Conservation (phyloP, 306 rosid species). For the Quercus engelmannii region DNA sequence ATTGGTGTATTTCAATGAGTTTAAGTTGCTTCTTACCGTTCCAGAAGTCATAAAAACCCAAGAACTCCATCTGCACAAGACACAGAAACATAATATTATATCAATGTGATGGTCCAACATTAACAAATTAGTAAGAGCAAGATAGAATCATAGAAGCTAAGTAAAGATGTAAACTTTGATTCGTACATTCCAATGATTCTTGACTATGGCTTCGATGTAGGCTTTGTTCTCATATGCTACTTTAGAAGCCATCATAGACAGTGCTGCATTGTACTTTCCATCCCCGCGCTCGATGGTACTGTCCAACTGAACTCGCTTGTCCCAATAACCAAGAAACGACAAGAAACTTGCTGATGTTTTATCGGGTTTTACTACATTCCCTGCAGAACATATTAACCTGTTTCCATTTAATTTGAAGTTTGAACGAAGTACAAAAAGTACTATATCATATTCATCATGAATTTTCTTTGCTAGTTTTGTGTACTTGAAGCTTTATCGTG, state of each 20-base stretch:
- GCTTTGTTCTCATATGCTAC: slow-evolving; percentile 56
- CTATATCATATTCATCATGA: too few relatives aligned
- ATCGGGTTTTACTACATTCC: slow-evolving; percentile 38
- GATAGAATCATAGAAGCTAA: neutral
- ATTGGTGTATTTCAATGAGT: neutral
- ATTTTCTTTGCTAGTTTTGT: too few relatives aligned
- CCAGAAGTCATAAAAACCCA: slow-evolving; percentile 66
- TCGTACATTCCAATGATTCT: slow-evolving; percentile 52
- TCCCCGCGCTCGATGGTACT: slow-evolving; percentile 38
- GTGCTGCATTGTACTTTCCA: slow-evolving; percentile 29
- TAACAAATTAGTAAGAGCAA: neutral
- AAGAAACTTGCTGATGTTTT: slow-evolving; percentile 31
- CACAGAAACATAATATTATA: neutral
- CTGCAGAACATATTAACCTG: slow-evolving; percentile 15
- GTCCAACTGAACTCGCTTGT: slow-evolving; percentile 38
- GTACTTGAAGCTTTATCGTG: too few relatives aligned
- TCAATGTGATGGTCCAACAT: neutral
- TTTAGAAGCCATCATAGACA: slow-evolving; percentile 70
- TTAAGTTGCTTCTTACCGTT: slow-evolving; percentile 47
- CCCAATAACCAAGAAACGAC: slow-evolving; percentile 57
- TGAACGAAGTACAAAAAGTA: too few relatives aligned
- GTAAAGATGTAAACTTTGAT: neutral
- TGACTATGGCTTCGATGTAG: slow-evolving; percentile 31
- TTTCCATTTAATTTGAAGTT: neutral
- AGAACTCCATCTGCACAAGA: slow-evolving; percentile 53